A percentile compares a stretch with the other conserved stretches of the same genome.
Conservation (phyloP, 805 yeast genomes). For the Wickerhamia fluorescens region DNA sequence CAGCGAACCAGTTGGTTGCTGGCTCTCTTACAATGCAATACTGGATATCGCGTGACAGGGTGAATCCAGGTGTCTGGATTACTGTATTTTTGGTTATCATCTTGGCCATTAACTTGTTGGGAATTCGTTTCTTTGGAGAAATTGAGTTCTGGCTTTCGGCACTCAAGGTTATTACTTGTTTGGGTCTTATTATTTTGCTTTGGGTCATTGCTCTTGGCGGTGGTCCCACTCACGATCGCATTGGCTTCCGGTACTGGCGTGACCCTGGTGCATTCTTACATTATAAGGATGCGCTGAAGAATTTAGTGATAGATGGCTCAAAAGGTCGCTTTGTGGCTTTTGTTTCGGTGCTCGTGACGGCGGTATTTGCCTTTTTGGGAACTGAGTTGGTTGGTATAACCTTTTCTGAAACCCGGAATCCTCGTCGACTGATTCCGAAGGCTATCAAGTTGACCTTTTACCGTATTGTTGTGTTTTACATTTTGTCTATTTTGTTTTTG, state of each 20-base stretch:
- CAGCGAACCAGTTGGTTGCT: conserved; percentile 62
- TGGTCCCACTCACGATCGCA: conserved; percentile 65
- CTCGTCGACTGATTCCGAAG: conserved; percentile 61
- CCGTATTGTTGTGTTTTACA: conserved; percentile 57
- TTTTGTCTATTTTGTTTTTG: conserved; percentile 52
- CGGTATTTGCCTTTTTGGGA: conserved; percentile 67
- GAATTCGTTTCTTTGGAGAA: conserved; percentile 37
- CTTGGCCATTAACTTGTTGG: conserved; percentile 35
- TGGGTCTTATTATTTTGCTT: conserved; percentile 59
- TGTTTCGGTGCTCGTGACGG: conserved; percentile 54
- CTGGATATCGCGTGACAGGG: conserved; percentile 41
- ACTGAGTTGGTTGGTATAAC: conserved; percentile 67
- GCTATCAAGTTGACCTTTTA: conserved; percentile 65
- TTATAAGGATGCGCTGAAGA: conserved; percentile 38
- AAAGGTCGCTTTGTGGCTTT: conserved; percentile 57
- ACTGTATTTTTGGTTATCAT: conserved; percentile 40
- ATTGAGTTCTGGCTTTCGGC: conserved; percentile 51
- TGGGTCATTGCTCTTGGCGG: conserved; percentile 71
- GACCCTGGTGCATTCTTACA: conserved; percentile 56
- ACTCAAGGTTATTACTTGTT: conserved; percentile 56
- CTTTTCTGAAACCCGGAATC: conserved; percentile 63
- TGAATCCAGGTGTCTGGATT: conserved; percentile 56
- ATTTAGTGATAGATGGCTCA: conserved; percentile 31
- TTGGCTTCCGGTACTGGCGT: conserved; percentile 67
- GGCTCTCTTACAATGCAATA: conserved; percentile 48